Base-by-base conservation (phyloP, 2,329 filamentous ascomycete genomes). In the Neurospora sp. region DNA sequence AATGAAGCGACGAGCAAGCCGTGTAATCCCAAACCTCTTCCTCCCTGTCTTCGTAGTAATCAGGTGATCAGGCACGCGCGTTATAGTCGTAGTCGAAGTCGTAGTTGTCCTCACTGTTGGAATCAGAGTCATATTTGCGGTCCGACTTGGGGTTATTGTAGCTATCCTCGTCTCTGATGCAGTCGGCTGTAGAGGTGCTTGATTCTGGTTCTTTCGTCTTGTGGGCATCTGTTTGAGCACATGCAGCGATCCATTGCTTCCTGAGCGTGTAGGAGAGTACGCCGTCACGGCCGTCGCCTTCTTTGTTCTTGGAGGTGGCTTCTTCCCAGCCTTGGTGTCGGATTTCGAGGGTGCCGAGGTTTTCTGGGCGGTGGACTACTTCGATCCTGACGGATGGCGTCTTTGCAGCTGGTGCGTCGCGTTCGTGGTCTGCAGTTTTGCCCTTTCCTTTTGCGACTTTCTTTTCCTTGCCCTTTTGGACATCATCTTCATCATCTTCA, bases 331-430 rank as follows among this genome's bases (percentile, higher is more conserved):
- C 40, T 41, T 41, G 40, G 40, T 41, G 6, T 0, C 40, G 40
- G 40, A 41, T n/a, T 41, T 41, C 17, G 40, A 41, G 40, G 40
- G 40, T 41, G 40, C 40, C 40, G 17, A 41, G 0, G 40, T 41
- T 41, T 0, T n/a, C 15, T 1, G 39, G 2, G 1, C 40, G 5
- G 15, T 41, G 40, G 40, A 41, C 40, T 15, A 41, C 15, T 8
- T 41, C 40, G 15, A 41, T 41, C 0, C 40, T 1, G 15, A 41
- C 40, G 17, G 40, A 5, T 41, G 40, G 15, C 0, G 40, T 15
- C 17, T 41, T 41, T 0, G 40, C 0, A 2, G 17, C 38, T 39
- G 38, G 17, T 15, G 0, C 0, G 40, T 41, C 1, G 0, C 15
- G 0, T 41, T 41, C 40, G 0, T 41, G 15, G 6, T 41, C 6